Evolutionary conservation across 1,139 yeast species (phyloP), one percentile per base, ranked within the genome.

Genomic region (Debaryomyces sp.): DNA sequence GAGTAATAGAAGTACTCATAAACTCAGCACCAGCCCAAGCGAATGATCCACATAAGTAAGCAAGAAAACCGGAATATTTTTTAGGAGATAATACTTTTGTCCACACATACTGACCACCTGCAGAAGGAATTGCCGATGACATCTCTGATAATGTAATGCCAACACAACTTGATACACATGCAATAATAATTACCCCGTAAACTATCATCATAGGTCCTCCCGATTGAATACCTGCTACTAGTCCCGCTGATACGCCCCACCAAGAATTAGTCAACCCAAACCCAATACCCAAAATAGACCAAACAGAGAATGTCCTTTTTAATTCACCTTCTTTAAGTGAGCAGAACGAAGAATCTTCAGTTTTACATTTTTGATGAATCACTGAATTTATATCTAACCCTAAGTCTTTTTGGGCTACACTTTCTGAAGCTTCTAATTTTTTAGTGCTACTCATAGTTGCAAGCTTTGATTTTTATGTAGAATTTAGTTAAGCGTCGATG

Each of bases 201-300:
- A 84, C 80, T 53, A 84, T 80, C 68, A 83, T 66, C 71, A 84
- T 68, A 9, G 90, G 89, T 29, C 90, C 90, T 54, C 88, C 88
- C 26, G 87, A 80, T 49, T 75, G 70, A 49, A 84, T 82, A 59
- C 87, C 86, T 21, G 87, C 80, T 48, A 82, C 74, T 62, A 84
- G 73, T 10, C 87, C 79, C 1, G 86, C 84, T 13, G 86, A 81
- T 47, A 83, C 81, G 50, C 89, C 88, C 52, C 82, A 81, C 89
- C 89, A 84, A 7, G 87, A 82, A 66, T 83, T 83, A 23, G 89
- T 84, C 49, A 85, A 66, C 21, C 88, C 88, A 58, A 85, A 85
- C 4, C 89, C 89, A 50, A 84, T 85, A 50, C 87, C 87, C 22
- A 83, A 67, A 8, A 84, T 74, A 1, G 86, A 79, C 69, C 80